Conservation (phyloP, 345 rosid species). For the Rhizophora apiculata region DNA sequence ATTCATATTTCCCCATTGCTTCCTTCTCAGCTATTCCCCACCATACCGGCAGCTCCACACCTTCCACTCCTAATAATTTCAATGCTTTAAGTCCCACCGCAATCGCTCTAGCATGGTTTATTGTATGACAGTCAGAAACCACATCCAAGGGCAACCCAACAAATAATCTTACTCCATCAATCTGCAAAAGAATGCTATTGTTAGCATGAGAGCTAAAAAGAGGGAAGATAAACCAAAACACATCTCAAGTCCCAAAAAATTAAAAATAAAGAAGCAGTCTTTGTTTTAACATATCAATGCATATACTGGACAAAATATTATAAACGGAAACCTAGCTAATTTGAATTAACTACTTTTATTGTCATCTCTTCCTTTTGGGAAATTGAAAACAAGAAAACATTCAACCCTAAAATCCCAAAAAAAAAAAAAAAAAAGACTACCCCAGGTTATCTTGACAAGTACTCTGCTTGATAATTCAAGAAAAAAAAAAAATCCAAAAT, state of each 20-base stretch:
- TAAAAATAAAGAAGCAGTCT: neutral
- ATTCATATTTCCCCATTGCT: conserved; percentile 64
- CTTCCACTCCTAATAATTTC: conserved; percentile 80
- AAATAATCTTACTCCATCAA: conserved; percentile 49
- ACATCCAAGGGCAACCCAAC: conserved; percentile 87
- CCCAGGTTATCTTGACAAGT: neutral
- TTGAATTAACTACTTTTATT: no score
- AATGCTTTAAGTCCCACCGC: conserved; percentile 79
- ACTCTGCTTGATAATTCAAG: neutral
- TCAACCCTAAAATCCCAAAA: neutral
- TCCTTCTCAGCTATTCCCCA: conserved; percentile 97
- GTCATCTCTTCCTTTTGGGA: neutral
- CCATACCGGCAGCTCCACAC: conserved; percentile 86
- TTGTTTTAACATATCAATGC: no score
- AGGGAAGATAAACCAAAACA: neutral
- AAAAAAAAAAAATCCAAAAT: no score
- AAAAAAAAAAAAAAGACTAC: neutral
- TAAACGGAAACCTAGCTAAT: no score
- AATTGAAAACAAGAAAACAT: neutral
- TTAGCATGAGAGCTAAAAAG: neutral
- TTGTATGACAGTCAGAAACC: conserved; percentile 52
- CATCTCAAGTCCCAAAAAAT: neutral
- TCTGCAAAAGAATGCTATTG: conserved; percentile 38
- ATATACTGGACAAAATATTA: no score
- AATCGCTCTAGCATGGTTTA: conserved; percentile 74